Percentiles rank a stretch among this genome's conserved stretches.
Conservation (phyloP, 179 eudicot species). For the Dionaea muscipula region DNA sequence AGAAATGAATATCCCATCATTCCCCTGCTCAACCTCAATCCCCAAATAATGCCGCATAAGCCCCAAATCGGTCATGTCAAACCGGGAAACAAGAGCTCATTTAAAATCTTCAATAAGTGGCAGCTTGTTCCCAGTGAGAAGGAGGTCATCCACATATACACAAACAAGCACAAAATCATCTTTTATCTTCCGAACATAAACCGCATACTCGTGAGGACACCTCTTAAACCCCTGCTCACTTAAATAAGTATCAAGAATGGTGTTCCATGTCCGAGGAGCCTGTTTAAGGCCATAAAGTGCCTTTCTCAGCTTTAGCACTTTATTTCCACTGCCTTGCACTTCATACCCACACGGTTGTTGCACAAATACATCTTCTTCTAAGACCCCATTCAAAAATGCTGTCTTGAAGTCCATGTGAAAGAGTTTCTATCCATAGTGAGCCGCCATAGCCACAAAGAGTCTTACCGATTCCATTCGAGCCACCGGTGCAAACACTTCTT, state of each 20-base stretch:
- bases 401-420: background rate
- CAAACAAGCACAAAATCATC: background rate
- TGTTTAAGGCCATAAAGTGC: conserved; percentile 6
- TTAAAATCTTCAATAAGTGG: background rate
- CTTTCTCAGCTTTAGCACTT: conserved; percentile 9
- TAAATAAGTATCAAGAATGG: too few species aligned
- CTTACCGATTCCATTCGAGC: background rate
- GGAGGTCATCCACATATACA: conserved; percentile 6
- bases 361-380: conserved; percentile 5
- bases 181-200: background rate
- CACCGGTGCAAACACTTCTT: too few species aligned
- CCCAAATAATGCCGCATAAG: background rate
- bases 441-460: background rate
- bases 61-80: background rate
- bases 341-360: conserved; percentile 3
- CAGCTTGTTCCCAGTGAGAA: background rate
- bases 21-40: background rate
- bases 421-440: background rate
- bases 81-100: background rate
- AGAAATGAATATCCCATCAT: background rate
- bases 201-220: conserved; percentile 4
- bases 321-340: background rate
- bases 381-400: too few species aligned
- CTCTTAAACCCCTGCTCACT: background rate
- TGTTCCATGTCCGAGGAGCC: conserved; percentile 1